Evolutionary conservation across 2,329 filamentous ascomycete genomes (phyloP), one percentile per base, ranked within the genome.

Genomic region (Penicillium italicum): DNA sequence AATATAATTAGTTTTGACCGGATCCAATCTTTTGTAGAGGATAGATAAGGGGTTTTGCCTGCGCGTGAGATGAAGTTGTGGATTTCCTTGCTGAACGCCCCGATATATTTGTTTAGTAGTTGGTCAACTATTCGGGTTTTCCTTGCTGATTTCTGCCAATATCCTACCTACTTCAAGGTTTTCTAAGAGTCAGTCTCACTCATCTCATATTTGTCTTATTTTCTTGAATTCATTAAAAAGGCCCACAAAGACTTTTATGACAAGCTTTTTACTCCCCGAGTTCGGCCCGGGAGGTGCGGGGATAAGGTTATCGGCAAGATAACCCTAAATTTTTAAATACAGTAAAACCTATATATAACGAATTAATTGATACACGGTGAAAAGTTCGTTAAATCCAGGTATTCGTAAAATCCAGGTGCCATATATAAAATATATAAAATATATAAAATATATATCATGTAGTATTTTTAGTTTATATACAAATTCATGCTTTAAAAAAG

Each of bases 281-380:
- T 26, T 43, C 41, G 41, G 26, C 24, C 41, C n/a, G 24, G 40
- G 40, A 12, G 5, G 30, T 43, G 41, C 24, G 41, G 41, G 41
- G 41, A 43, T n/a, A 30, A 43, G 26, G n/a, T 30, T 43, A 43
- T 43, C 40, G 6, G 10, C 10, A 18, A 16, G 24, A 43, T 43
- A 43, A 43, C 41, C 38, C 22, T 42, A 42, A n/a, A 26, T 0
- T 41, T 41, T n/a, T 26, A 26, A n/a, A n/a, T n/a, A n/a, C 24
- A 24, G 24, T 24, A 24, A 24, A 24, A 24, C 26, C 26, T 6
- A 28, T 28, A 28, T 12, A 31, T 14, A 31, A 31, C 12, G 30
- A 31, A 31, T 31, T 31, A 31, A 31, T 12, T 31, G 12, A 31
- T 12, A 14, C 30, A 14, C 12, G 30, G 30, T 31, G 8, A 31